Conservation (phyloP, 2,329 filamentous ascomycete species). For the Gliomastix tumulicola region DNA sequence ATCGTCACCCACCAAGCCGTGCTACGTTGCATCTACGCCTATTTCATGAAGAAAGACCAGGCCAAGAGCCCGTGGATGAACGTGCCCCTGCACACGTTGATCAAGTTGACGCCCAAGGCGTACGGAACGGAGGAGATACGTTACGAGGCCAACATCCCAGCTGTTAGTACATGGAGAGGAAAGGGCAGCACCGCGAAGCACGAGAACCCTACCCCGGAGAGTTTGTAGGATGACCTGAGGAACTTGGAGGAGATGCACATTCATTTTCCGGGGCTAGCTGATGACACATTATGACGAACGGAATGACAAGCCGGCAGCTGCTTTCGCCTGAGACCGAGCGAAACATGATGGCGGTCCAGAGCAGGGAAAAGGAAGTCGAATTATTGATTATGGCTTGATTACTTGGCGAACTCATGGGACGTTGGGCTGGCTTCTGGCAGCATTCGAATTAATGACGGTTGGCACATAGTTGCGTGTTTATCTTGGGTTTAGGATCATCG, state of each 20-base stretch:
- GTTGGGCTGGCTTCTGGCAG: no score
- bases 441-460: no score
- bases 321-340: no score
- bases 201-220: slow-evolving; percentile 49
- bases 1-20: slow-evolving; percentile 98
- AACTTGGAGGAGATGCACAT: slow-evolving; percentile 1
- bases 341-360: no score
- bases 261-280: no score
- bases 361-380: no score
- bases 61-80: slow-evolving; percentile 97
- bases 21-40: slow-evolving; percentile 93
- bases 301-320: no score
- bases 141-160: slow-evolving; percentile 85
- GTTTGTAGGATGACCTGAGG: slow-evolving; percentile 15
- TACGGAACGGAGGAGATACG: slow-evolving; percentile 90
- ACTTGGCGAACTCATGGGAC: no score
- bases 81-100: slow-evolving; percentile 90
- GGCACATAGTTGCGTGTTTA: no score
- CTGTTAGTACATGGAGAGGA: slow-evolving; percentile 91
- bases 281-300: no score
- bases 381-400: no score
- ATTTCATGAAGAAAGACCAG: slow-evolving; percentile 97
- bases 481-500: no score
- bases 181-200: slow-evolving; percentile 92
- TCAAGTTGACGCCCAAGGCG: slow-evolving; percentile 90